Conservation (phyloP, 441 rosid genomes). For the Gossypium schwendimanii region DNA sequence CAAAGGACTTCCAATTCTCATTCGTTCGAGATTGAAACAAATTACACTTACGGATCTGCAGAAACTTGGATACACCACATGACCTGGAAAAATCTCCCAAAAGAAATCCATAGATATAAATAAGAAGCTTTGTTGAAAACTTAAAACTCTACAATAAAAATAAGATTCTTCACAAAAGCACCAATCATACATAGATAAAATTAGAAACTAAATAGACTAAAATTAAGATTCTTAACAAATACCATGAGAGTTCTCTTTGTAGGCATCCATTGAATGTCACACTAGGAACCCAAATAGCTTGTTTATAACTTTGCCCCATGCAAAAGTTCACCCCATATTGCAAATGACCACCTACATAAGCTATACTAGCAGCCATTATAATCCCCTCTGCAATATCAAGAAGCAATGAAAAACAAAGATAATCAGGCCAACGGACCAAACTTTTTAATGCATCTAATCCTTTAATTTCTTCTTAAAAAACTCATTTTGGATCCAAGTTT, state of each 20-base stretch:
- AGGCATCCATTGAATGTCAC: slow-evolving; percentile 36
- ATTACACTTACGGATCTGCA: slow-evolving; percentile 36
- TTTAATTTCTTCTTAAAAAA: background rate
- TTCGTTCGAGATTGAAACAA: slow-evolving; percentile 20
- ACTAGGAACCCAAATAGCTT: slow-evolving; percentile 33
- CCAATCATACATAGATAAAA: background rate
- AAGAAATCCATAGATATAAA: background rate
- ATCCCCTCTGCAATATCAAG: slow-evolving; percentile 21
- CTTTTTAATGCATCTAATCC: background rate
- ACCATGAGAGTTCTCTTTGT: slow-evolving; percentile 58
- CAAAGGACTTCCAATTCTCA: slow-evolving; percentile 29
- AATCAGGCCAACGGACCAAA: background rate
- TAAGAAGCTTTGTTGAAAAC: background rate
- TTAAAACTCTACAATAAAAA: background rate
- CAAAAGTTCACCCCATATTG: slow-evolving; percentile 22
- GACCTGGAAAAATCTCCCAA: slow-evolving; percentile 43
- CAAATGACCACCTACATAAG: slow-evolving; percentile 42
- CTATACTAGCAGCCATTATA: slow-evolving; percentile 48
- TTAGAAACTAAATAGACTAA: background rate
- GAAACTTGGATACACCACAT: slow-evolving; percentile 35
- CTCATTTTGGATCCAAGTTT: background rate
- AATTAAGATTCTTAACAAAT: slow-evolving; percentile 11
- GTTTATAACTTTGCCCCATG: slow-evolving; percentile 33
- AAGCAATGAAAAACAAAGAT: background rate
- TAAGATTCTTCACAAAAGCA: background rate